A percentile compares a stretch with the other conserved stretches of the same genome.
phyloP scores from a whole-genome alignment of 208 protist species.

The Leishmania guyanensis region DNA sequence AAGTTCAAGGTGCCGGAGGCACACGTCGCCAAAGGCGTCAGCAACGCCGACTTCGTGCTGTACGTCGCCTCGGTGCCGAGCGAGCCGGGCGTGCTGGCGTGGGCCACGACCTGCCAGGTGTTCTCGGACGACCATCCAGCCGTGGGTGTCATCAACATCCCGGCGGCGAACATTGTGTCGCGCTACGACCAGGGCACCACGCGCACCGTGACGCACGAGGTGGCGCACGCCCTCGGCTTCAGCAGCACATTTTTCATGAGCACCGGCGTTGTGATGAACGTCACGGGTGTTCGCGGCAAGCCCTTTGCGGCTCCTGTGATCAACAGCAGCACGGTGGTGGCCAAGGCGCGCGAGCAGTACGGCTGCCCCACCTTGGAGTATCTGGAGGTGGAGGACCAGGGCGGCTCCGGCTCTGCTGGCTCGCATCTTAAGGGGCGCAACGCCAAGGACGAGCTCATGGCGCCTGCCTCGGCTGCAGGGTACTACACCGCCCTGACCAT shows the following conservation, averaged over 20 bases:
- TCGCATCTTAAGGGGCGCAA: slow-evolving; percentile 90
- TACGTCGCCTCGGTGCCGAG: slow-evolving; percentile 57
- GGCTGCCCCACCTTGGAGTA: slow-evolving; percentile 51
- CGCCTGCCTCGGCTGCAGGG: slow-evolving; percentile 16
- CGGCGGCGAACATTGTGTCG: slow-evolving; percentile 35
- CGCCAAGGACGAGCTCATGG: slow-evolving; percentile 88
- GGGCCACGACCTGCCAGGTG: too few relatives aligned
- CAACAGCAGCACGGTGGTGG: slow-evolving; percentile 29
- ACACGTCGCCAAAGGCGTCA: slow-evolving; percentile 43
- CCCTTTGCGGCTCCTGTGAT: too few relatives aligned
- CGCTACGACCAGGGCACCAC: not conserved
- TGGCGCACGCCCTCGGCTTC: slow-evolving; percentile 88
- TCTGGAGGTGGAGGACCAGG: slow-evolving; percentile 89
- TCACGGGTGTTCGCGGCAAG: too few relatives aligned
- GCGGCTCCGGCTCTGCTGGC: too few relatives aligned
- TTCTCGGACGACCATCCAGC: too few relatives aligned
- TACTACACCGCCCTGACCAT: slow-evolving; percentile 82
- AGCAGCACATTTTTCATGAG: too few relatives aligned
- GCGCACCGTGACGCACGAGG: slow-evolving; percentile 59
- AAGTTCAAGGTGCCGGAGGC: slow-evolving; percentile 9
- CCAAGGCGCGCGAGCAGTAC: slow-evolving; percentile 56
- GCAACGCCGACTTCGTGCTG: slow-evolving; percentile 58
- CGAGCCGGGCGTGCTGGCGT: not conserved
- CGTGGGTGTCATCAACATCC: slow-evolving; percentile 54
- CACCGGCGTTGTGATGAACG: too few relatives aligned